Base-by-base conservation (phyloP, 2,329 filamentous ascomycete genomes). In the Aureobasidium sp. region DNA sequence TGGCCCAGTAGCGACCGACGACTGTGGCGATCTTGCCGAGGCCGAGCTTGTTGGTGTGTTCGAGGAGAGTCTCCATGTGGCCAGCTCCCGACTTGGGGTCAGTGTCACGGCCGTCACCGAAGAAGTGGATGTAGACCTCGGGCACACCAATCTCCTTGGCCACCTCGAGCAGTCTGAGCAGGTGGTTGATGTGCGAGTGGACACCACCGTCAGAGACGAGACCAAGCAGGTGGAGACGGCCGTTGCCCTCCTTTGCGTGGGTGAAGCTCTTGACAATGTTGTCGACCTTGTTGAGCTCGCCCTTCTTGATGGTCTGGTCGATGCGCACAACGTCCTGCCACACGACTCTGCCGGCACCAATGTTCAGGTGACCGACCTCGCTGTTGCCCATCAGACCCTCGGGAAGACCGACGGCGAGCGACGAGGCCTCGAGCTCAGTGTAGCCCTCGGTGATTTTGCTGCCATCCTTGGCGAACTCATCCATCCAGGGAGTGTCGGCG, bases 301-400 rank as follows among this genome's bases (percentile, higher is more conserved):
- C 89, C 75, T 94, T 94, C 87, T 95, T 96, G 84, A 97, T 91
- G 48, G 92, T 91, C 83, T 91, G 91, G 81, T 98, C 96, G 82
- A 99, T 99, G 75, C 96, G 93, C 71, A 99, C 96, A 10, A 79
- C 83, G 72, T 86, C 95, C 81, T 99, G 96, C 96, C 96, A 99
- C 75, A 99, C 96, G 68, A 99, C 96, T 76, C 96, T 89, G 66
- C 96, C 96, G 67, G 96, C 96, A 75, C 96, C 96, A 79, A 99
- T 98, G 87, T 99, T 99, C 84, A 99, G 83, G 82, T 99, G 96
- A 69, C 96, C 96, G 79, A 99, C 96, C 82, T 99, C 96, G 73
- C 93, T 97, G 87, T 99, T 99, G 71, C 96, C 96, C 96, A 99
- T 99, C 71, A 99, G 86, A 67, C 96, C 96, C 79, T 99, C 95